These are phyloP conservation scores for Fragosphaeria purpurea DNA, from an alignment of 2,329 filamentous ascomycete genomes.

Conservation along the genomic window DNA sequence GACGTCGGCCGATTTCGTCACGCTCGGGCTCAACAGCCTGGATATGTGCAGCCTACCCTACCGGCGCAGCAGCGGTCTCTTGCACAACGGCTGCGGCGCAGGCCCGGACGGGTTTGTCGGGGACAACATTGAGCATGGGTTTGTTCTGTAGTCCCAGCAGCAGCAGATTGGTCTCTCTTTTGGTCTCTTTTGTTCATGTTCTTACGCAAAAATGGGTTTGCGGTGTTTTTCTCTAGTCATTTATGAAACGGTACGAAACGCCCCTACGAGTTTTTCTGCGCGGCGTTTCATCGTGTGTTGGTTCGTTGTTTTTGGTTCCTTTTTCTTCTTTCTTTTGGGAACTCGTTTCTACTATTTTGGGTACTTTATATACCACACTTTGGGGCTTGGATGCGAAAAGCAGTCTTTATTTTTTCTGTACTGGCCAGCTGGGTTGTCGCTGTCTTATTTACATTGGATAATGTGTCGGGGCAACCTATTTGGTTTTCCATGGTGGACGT, in stretches of 20 bases:
- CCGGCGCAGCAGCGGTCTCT: conserved; percentile 14
- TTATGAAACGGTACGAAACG: not conserved
- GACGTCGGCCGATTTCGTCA: conserved; percentile 34
- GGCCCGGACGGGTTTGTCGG: conserved; percentile 20
- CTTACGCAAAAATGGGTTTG: too few species aligned
- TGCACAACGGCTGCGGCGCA: conserved; percentile 12
- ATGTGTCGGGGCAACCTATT: not conserved
- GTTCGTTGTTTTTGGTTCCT: too few species aligned
- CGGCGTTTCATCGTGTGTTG: too few species aligned
- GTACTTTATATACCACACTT: too few species aligned
- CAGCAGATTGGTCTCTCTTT: not conserved
- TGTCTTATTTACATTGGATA: too few species aligned
- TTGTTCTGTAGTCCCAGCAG: conserved; percentile 8
- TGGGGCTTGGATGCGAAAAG: too few species aligned
- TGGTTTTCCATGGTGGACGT: not conserved
- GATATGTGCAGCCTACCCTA: conserved; percentile 30
- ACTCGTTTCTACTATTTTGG: too few species aligned
- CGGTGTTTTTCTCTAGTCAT: not conserved
- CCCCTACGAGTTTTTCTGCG: too few species aligned
- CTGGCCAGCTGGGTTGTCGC: too few species aligned
- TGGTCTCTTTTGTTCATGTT: not conserved
- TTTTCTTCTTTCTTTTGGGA: too few species aligned
- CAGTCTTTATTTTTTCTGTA: too few species aligned
- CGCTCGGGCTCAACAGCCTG: conserved; percentile 28
- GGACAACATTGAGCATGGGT: conserved; percentile 33